These are phyloP conservation scores for Castanea sativa DNA, from an alignment of 306 rosid genomes.

Conservation along the genomic window DNA sequence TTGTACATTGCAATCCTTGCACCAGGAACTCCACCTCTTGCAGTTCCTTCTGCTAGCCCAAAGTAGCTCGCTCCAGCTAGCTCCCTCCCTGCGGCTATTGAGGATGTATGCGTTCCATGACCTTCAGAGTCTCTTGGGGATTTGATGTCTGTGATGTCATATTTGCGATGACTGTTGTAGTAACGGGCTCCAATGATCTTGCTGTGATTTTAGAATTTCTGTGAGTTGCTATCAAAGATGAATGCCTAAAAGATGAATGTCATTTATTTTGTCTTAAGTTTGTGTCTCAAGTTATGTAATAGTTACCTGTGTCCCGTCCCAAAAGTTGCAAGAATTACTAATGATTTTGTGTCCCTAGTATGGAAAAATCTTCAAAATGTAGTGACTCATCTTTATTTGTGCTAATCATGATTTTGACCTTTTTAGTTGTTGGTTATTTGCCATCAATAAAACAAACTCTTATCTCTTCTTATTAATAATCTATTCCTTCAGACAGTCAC, in stretches of 20 bases:
- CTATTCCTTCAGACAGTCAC: neutral
- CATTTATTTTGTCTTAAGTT: neutral
- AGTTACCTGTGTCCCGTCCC: neutral
- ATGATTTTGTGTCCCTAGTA: neutral
- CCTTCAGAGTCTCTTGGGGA: slow-evolving; percentile 36
- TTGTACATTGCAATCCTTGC: slow-evolving; percentile 37
- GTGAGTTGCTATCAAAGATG: neutral
- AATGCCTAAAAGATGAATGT: neutral
- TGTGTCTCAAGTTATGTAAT: neutral
- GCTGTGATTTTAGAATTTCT: slow-evolving; percentile 3
- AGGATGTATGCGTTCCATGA: slow-evolving; percentile 37
- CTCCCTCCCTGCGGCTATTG: slow-evolving; percentile 32
- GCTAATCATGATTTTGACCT: neutral
- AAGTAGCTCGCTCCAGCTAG: slow-evolving; percentile 24
- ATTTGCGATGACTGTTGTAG: neutral
- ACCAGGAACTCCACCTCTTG: slow-evolving; percentile 30
- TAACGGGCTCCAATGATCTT: slow-evolving; percentile 37
- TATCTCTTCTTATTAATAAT: neutral
- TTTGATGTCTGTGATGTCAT: slow-evolving; percentile 20
- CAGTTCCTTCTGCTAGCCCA: slow-evolving; percentile 38
- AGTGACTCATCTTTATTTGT: neutral
- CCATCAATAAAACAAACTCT: neutral
- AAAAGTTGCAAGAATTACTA: neutral
- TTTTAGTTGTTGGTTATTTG: neutral
- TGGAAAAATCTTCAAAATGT: neutral